Base-by-base conservation (phyloP, 768 basidiomycete species). In the Russula foetens region DNA sequence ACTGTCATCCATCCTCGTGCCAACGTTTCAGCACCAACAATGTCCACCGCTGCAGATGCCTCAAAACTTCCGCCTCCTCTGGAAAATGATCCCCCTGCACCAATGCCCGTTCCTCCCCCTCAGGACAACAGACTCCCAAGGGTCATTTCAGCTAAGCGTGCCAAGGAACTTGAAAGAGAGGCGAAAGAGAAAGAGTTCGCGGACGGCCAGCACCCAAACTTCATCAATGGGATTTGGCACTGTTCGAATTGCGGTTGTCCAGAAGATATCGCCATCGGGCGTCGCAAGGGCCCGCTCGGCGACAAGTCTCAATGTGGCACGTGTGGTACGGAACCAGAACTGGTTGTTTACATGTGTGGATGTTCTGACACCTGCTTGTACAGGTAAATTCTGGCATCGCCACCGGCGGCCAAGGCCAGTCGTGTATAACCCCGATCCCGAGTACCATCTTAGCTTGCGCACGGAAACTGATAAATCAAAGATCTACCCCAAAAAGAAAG, bases 211-310 rank as follows among this genome's bases (percentile, higher is more conserved):
- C 90, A 90, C 67, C 79, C 85, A 41, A 90, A 92, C 69, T 78
- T 82, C 67, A 87, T 93, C 69, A 77, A 93, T 65, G 92, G 90
- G 1, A 79, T 90, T 4, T 97, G 94, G 94, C 91, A 93, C 74
- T 98, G 94, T 70, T 92, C 91, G 21, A 96, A 93, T 69, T 97
- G 92, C 67, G 94, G 94, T 6, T 90, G 90, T 69, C 94, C 94
- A 0, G 92, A 92, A 69, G 83, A 75, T 66, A 85, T 96, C 59
- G 90, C 92, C 3, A 76, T 92, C 45, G 93, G 93, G 2, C 76
- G 91, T 62, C 79, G 92, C 66, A 95, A 95, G 68, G 93, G 95
- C 1, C 93, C 92, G 1, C 75, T 92, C 49, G 94, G 94, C 8
- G 86, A 90, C 69, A 92, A 92, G 71, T 88, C 85, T 2, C 88